phyloP scores from a whole-genome alignment of 1,284 basidiomycete species.

The Marasmius oreades region DNA sequence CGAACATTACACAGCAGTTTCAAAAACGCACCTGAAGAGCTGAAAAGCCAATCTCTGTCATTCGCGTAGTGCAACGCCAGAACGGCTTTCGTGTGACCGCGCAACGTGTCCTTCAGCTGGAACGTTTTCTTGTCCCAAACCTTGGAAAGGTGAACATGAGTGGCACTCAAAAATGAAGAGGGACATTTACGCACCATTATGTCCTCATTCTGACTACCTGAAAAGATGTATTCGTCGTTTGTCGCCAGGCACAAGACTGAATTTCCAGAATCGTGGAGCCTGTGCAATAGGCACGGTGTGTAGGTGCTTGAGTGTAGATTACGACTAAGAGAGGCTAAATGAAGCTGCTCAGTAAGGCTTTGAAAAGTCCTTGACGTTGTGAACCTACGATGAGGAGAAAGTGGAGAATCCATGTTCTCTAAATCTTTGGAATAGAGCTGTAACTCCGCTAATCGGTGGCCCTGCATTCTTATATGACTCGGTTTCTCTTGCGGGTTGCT shows the following conservation, averaged over 20 bases:
- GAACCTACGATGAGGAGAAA: not conserved
- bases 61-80: conserved; percentile 78
- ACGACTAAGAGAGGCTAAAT: conserved; percentile 57
- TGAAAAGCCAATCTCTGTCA: conserved; percentile 82
- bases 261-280: conserved; percentile 62
- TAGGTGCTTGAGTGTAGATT: conserved; percentile 35
- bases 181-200: conserved; percentile 57
- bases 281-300: conserved; percentile 55
- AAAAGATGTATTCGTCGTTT: conserved; percentile 73
- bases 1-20: conserved; percentile 4
- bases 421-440: not conserved
- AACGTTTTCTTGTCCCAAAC: conserved; percentile 73
- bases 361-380: too few relatives aligned
- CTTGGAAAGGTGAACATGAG: conserved; percentile 5
- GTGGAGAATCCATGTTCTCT: not conserved
- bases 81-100: conserved; percentile 85
- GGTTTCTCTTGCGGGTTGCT: not conserved
- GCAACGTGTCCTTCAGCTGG: conserved; percentile 66
- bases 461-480: not conserved
- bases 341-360: not conserved
- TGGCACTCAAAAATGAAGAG: not conserved
- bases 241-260: conserved; percentile 78
- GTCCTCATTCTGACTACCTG: conserved; percentile 77
- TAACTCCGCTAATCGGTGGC: not conserved
- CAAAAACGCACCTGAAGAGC: conserved; percentile 62